These are phyloP conservation scores for Penicillium coprophilum DNA, from an alignment of 495 filamentous ascomycete genomes.

Conservation along the genomic window DNA sequence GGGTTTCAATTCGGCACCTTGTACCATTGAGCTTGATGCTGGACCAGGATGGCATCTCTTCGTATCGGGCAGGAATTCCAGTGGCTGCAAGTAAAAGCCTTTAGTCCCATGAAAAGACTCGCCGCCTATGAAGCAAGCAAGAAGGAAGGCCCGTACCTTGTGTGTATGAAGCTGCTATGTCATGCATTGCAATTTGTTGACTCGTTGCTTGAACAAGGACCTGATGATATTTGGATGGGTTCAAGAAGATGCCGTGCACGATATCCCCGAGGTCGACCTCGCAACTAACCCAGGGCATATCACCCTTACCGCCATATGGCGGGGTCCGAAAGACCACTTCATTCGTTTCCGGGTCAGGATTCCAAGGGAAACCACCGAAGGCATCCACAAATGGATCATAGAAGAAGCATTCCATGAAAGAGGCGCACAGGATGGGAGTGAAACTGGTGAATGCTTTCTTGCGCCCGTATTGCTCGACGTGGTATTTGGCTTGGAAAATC, in stretches of 20 bases:
- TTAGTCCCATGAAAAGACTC: no score
- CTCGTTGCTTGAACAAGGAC: neutral
- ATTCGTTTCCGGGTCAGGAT: no score
- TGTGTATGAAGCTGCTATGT: no score
- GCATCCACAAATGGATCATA: neutral
- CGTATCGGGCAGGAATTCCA: no score
- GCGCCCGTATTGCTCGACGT: neutral
- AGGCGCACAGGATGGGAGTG: neutral
- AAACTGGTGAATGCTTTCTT: neutral
- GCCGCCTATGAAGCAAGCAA: no score
- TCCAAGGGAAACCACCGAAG: neutral
- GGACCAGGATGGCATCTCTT: no score
- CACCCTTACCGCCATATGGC: neutral
- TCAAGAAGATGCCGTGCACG: neutral
- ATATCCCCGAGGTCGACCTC: neutral
- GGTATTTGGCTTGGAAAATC: neutral
- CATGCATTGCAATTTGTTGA: no score
- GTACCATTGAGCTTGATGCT: no score
- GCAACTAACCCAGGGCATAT: neutral
- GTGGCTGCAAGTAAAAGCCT: no score
- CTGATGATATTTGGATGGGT: neutral
- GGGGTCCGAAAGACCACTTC: neutral
- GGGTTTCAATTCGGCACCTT: no score
- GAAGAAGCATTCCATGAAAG: neutral
- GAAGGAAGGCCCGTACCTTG: no score